These are phyloP conservation scores for Aspergillus carbonarius DNA, from an alignment of 2,329 filamentous ascomycete species.

Conservation along the genomic window DNA sequence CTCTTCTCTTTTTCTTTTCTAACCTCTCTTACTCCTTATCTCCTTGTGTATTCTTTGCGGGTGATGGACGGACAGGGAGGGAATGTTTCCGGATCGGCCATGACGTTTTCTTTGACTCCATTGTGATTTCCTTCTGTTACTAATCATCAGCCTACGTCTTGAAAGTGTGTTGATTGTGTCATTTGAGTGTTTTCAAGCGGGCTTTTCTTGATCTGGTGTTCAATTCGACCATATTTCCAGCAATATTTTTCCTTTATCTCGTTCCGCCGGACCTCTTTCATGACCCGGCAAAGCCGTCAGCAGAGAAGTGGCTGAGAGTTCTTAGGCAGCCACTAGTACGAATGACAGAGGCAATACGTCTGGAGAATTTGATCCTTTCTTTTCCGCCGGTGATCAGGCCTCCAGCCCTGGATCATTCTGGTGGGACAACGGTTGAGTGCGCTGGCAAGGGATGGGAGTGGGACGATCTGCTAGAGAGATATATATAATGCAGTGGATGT, in stretches of 20 bases:
- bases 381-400: not conserved
- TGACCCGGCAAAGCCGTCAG: not conserved
- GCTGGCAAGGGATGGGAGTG: no score
- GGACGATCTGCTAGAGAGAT: no score
- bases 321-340: slow-evolving; percentile 11
- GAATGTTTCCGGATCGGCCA: slow-evolving; percentile 28
- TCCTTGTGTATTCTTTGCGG: slow-evolving; percentile 25
- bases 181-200: slow-evolving; percentile 23
- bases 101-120: slow-evolving; percentile 26
- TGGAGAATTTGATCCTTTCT: not conserved
- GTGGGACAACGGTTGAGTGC: no score
- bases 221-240: slow-evolving; percentile 15
- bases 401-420: no score
- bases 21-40: slow-evolving; percentile 22
- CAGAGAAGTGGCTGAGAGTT: slow-evolving; percentile 8
- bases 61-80: slow-evolving; percentile 24
- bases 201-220: slow-evolving; percentile 16
- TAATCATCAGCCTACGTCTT: slow-evolving; percentile 19
- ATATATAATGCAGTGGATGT: no score
- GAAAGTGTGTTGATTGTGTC: slow-evolving; percentile 19
- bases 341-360: slow-evolving; percentile 15
- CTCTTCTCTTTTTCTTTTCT: slow-evolving; percentile 35
- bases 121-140: slow-evolving; percentile 20
- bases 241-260: slow-evolving; percentile 9
- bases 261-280: not conserved